phyloP scores from a whole-genome alignment of 208 protist species.

The Jaenimonas drosophilae region DNA sequence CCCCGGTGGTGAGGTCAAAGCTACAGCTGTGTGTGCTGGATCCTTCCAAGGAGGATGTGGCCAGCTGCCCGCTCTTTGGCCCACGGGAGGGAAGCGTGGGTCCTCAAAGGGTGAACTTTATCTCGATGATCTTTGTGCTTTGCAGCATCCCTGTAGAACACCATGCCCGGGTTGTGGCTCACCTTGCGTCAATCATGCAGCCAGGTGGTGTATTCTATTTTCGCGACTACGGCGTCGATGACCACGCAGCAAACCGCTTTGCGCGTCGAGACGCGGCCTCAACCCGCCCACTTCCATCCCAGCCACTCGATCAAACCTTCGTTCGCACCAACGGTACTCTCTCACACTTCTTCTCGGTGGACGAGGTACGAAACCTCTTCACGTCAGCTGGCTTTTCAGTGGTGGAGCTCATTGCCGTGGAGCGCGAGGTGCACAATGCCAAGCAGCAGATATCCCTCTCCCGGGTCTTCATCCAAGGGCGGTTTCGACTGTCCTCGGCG shows the following conservation, averaged over 20 bases:
- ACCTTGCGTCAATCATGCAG: constrained; percentile 51
- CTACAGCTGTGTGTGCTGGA: constrained; percentile 44
- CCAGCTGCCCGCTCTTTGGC: constrained; percentile 13
- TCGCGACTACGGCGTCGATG: constrained; percentile 75
- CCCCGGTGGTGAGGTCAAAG: constrained; percentile 23
- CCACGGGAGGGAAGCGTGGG: not conserved
- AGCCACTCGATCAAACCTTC: constrained; percentile 37
- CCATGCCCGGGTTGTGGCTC: constrained; percentile 35
- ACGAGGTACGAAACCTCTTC: constrained; percentile 57
- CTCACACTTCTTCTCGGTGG: constrained; percentile 78
- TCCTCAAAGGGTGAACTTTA: constrained; percentile 74
- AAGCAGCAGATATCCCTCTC: constrained; percentile 36
- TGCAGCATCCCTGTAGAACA: constrained; percentile 78
- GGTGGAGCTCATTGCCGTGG: constrained; percentile 42
- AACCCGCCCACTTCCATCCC: not conserved
- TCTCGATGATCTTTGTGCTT: constrained; percentile 92
- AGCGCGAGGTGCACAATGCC: constrained; percentile 67
- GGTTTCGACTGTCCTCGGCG: constrained; percentile 24
- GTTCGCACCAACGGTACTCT: constrained; percentile 77
- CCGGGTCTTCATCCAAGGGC: constrained; percentile 72
- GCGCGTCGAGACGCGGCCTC: not conserved
- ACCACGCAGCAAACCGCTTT: constrained; percentile 79
- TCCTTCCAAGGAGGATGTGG: constrained; percentile 38
- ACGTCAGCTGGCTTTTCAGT: constrained; percentile 29
- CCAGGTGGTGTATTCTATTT: constrained; percentile 79